Evolutionary conservation across 805 yeast species (phyloP).

Genomic region (Priceomyces medius): DNA sequence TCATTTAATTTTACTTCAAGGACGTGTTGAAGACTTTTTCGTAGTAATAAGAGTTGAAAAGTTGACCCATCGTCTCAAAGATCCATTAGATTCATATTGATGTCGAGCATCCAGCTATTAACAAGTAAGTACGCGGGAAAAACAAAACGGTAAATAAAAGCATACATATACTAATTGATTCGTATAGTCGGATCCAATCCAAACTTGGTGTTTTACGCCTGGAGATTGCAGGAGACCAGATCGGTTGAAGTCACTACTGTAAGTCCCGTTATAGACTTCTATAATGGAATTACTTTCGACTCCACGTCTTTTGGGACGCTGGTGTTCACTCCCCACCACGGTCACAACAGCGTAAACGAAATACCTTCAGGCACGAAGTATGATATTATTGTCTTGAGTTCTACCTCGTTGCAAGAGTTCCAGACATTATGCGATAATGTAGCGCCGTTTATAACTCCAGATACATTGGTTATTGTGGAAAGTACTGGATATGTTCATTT

Average conservation of each 20-base stretch:
- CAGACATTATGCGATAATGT: constrained; percentile 27
- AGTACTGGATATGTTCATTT: constrained; percentile 69
- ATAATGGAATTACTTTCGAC: constrained; percentile 13
- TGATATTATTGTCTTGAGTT: constrained; percentile 37
- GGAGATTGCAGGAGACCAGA: constrained; percentile 52
- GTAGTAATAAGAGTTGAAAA: background rate
- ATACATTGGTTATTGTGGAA: constrained; percentile 62
- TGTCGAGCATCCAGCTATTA: constrained; percentile 21
- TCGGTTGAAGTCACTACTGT: constrained; percentile 39
- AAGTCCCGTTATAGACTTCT: constrained; percentile 19
- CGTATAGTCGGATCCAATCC: constrained; percentile 54
- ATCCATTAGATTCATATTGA: constrained; percentile 5
- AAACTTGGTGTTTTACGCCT: constrained; percentile 56
- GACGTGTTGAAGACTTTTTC: constrained; percentile 1
- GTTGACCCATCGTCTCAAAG: constrained; percentile 1
- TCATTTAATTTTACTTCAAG: background rate
- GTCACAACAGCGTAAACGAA: constrained; percentile 2
- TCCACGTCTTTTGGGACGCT: constrained; percentile 13
- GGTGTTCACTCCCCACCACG: constrained; percentile 4
- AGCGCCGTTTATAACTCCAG: constrained; percentile 22
- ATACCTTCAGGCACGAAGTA: constrained; percentile 17
- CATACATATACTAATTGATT: constrained; percentile 8
- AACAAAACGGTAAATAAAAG: background rate
- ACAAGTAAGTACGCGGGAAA: constrained; percentile 16
- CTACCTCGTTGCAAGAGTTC: constrained; percentile 39